phyloP scores from a whole-genome alignment of 306 rosid species.

The Senna siamea region DNA sequence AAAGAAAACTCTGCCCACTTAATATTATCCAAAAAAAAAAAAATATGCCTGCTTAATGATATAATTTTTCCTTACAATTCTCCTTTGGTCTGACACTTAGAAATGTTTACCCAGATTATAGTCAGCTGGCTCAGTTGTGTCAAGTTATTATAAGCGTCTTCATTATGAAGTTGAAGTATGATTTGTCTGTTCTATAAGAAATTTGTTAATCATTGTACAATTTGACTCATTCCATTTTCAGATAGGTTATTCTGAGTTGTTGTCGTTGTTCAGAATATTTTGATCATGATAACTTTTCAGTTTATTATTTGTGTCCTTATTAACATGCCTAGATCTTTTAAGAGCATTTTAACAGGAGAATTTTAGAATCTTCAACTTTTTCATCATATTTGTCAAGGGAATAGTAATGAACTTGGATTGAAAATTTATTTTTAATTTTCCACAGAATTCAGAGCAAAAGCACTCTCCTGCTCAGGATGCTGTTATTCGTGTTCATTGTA shows the following conservation, averaged over 20 bases:
- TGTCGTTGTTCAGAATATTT: constrained; percentile 40
- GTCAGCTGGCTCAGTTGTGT: constrained; percentile 30
- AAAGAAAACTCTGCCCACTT: constrained; percentile 7
- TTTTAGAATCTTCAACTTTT: constrained; percentile 23
- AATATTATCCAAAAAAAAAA: too few species aligned
- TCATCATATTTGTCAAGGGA: constrained; percentile 30
- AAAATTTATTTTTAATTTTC: constrained; percentile 39
- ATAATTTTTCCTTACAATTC: not conserved
- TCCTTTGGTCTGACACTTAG: not conserved
- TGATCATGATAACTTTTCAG: constrained; percentile 39
- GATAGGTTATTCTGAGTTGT: constrained; percentile 41
- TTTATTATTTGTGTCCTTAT: constrained; percentile 35
- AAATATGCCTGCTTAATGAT: not conserved
- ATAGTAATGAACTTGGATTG: constrained; percentile 1
- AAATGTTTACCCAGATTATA: constrained; percentile 28
- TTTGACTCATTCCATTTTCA: constrained; percentile 42
- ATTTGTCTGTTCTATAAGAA: constrained; percentile 37
- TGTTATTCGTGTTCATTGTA: constrained; percentile 76
- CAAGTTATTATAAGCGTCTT: constrained; percentile 29
- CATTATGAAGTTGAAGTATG: constrained; percentile 36
- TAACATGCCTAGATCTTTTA: constrained; percentile 29
- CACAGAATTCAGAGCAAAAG: constrained; percentile 74
- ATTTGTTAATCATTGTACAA: constrained; percentile 35
- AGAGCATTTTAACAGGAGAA: constrained; percentile 11
- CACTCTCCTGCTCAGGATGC: constrained; percentile 90